These are phyloP conservation scores for Uncinocarpus reesii DNA, from an alignment of 2,329 filamentous ascomycete genomes.

Conservation along the genomic window DNA sequence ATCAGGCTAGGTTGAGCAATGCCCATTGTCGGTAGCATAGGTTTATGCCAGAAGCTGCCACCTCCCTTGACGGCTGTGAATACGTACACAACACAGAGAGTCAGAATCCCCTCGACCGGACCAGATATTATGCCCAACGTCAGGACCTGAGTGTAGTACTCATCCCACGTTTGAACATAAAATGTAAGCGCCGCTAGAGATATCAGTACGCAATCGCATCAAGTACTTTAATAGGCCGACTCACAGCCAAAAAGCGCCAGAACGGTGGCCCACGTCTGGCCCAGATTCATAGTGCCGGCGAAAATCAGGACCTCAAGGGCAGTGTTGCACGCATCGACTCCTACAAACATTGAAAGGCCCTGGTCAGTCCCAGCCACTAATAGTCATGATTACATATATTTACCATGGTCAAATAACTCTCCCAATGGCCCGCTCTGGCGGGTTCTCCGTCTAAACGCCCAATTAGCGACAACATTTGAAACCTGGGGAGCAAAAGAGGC, in stretches of 20 bases:
- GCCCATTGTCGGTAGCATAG: conserved; percentile 62
- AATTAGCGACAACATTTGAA: conserved; percentile 12
- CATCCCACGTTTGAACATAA: conserved; percentile 98
- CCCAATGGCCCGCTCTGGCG: conserved; percentile 86
- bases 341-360: conserved; percentile 24
- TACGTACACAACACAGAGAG: conserved; percentile 68
- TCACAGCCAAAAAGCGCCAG: conserved; percentile 70
- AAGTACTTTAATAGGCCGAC: conserved; percentile 25
- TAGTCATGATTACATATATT: conserved; percentile 16
- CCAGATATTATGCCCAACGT: conserved; percentile 87
- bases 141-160: conserved; percentile 94
- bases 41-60: conserved; percentile 84
- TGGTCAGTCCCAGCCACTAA: neutral
- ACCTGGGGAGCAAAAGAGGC: neutral
- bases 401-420: conserved; percentile 91
- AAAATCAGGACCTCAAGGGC: conserved; percentile 89
- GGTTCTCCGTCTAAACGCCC: conserved; percentile 58
- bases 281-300: conserved; percentile 82
- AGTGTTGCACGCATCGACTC: conserved; percentile 91
- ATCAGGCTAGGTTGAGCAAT: conserved; percentile 55
- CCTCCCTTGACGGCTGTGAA: conserved; percentile 78
- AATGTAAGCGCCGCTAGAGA: conserved; percentile 75
- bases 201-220: too few species aligned
- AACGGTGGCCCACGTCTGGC: conserved; percentile 83
- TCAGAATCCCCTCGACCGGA: conserved; percentile 86